Base-by-base conservation (phyloP, 768 basidiomycete genomes). In the Leccinum olivaceopallidum region DNA sequence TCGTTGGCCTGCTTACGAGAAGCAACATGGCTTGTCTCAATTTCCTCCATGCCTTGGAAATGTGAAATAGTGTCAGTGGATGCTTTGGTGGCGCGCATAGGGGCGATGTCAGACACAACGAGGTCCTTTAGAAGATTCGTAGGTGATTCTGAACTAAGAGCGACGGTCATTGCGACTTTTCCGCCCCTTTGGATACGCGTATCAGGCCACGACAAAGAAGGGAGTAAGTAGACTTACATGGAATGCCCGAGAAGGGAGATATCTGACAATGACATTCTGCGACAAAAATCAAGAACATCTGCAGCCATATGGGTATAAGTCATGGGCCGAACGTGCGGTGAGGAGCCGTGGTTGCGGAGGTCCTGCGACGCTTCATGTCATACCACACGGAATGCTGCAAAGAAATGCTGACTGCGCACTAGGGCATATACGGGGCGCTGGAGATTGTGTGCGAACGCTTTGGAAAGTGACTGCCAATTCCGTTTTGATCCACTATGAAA, bases 201-300 rank as follows among this genome's bases (percentile, higher is more conserved):
- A 56, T 60, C 39, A 68, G 51, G 32, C 7, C 6, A 60, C 18
- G 18, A 36, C 13, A 12, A 16, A 7, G 32, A 20, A 28, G 53
- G 9, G 32, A 55, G 37, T 18, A 16, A 14, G 3, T 39, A 20
- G 59, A 77, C 89, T 57, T 65, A 94, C 94, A 96, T 95, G 3
- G 94, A 95, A 71, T 96, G 95, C 0, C 95, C 95, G 4, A 96
- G 77, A 5, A 97, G 79, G 3, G 90, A 84, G 18, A 95, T 81
- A 18, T 88, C 77, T 3, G 77, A 76, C 44, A 92, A 71, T 0
- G 77, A 76, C 53, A 84, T 82, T 36, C 78, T 75, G 18, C 76
- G 67, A 60, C 90, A 81, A 68, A 94, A 93, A 50, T 83, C 77
- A 2, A 87, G 73, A 13, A 96, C 83, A 66, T 97, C 95, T 5